Base-by-base conservation (phyloP, 2,329 filamentous ascomycete genomes). In the Diplodia sapinea region DNA sequence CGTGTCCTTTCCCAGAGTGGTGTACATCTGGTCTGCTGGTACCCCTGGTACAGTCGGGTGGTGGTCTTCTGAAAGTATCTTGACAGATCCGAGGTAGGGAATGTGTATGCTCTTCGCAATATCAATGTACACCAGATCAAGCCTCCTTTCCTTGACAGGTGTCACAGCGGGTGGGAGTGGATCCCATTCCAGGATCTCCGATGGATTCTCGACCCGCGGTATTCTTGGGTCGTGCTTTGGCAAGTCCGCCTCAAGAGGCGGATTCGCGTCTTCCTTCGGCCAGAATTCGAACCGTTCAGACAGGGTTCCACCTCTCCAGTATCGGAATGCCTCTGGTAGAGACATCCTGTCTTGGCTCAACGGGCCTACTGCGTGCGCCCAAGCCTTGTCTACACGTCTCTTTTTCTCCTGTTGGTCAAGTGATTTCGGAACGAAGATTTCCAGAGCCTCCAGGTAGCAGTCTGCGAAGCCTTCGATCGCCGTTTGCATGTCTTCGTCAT, bases 381-480 rank as follows among this genome's bases (percentile, higher is more conserved):
- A 79, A 4, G 71, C 75, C 43, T 67, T 31, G 26, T 71, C 43
- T 3, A 71, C 50, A 2, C 74, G 72, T 23, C 40, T 47, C 59
- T 69, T 65, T 50, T 29, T 49, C 33, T 65, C 38, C 2, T 31
- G 38, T 31, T 9, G 4, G 9, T 6, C 1, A 15, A 54, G 43
- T 8, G 29, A 11, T 12, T 63, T 52, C 23, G 54, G 50, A 7
- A 71, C 55, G 50, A 76, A 74, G 12, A 77, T 63, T 8, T 55
- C 40, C 12, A 80, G 57, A 12, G 77, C 77, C 12, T 67, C 65
- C 1, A 50, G 4, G 66, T 77, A 80, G 55, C 73, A 73, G 52
- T 81, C 78, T 2, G 79, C 70, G 54, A 78, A 79, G 0, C 61
- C 20, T 5, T 76, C 78, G 29, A 78, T 75, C 6, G 77, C 74